These are phyloP conservation scores for Pulicaria dysenterica DNA, from an alignment of 129 eudicot genomes.

Conservation along the genomic window DNA sequence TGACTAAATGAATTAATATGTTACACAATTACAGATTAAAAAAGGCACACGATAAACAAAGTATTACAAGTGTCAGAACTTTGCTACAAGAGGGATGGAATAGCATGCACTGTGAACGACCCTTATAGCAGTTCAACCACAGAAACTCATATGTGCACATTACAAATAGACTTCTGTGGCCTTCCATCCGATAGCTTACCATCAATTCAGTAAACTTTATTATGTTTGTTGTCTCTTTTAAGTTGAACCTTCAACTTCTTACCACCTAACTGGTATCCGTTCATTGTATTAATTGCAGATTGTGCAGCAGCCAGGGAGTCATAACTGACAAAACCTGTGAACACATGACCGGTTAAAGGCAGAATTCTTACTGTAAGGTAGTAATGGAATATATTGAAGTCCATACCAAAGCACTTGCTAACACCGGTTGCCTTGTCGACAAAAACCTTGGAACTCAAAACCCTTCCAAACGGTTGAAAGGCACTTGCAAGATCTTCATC, in stretches of 20 bases:
- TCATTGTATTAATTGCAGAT: constrained; percentile 83
- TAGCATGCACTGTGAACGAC: constrained; percentile 37
- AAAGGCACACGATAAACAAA: constrained; percentile 49
- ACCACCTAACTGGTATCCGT: constrained; percentile 91
- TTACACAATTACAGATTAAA: constrained; percentile 72
- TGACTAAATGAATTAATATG: constrained; percentile 61
- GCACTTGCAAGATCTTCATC: constrained; percentile 91
- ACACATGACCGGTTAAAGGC: constrained; percentile 26
- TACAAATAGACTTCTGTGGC: constrained; percentile 41
- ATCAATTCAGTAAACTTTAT: constrained; percentile 56
- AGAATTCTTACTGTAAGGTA: background rate
- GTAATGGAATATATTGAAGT: constrained; percentile 9
- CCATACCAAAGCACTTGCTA: constrained; percentile 93
- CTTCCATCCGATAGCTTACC: constrained; percentile 46
- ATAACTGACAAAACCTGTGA: constrained; percentile 89
- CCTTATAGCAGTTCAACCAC: constrained; percentile 35
- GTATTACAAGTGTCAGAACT: constrained; percentile 66
- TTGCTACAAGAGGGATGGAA: constrained; percentile 43
- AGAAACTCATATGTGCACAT: constrained; percentile 44
- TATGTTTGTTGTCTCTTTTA: constrained; percentile 90
- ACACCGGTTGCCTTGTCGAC: constrained; percentile 91
- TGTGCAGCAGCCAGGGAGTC: constrained; percentile 87
- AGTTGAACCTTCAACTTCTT: constrained; percentile 98
- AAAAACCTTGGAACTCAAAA: constrained; percentile 88
- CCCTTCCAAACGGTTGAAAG: constrained; percentile 76